phyloP scores from a whole-genome alignment of 768 basidiomycete species.

The Tricholoma matsutake region DNA sequence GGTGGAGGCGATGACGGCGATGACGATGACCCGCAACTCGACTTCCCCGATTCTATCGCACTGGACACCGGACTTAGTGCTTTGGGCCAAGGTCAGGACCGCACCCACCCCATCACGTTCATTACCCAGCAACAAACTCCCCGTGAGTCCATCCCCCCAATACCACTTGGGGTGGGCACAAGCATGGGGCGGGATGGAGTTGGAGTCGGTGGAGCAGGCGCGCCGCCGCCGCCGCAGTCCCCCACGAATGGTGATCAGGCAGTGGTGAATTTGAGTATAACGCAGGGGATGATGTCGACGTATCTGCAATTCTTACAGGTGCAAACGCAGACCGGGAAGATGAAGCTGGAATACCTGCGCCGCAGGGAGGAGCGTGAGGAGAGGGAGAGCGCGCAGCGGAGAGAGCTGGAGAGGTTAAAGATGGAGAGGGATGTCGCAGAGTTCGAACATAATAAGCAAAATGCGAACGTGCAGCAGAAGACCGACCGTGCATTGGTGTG shows the following conservation, averaged over 20 bases:
- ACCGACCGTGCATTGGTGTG: constrained; percentile 61
- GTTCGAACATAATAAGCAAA: constrained; percentile 50
- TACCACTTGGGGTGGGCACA: constrained; percentile 12
- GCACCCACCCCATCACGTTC: constrained; percentile 25
- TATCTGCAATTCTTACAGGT: constrained; percentile 61
- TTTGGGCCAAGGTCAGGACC: constrained; percentile 21
- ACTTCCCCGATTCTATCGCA: constrained; percentile 37
- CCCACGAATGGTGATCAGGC: constrained; percentile 33
- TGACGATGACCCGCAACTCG: constrained; percentile 49
- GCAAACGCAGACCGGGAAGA: constrained; percentile 66
- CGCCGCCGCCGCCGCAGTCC: constrained; percentile 15
- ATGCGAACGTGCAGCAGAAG: constrained; percentile 54
- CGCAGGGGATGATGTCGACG: constrained; percentile 54
- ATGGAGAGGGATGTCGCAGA: constrained; percentile 56
- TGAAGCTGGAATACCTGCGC: constrained; percentile 67
- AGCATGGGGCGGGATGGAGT: neutral
- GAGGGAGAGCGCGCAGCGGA: constrained; percentile 47
- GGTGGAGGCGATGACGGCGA: constrained; percentile 43
- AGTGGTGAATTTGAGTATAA: constrained; percentile 47
- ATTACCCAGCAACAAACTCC: constrained; percentile 41
- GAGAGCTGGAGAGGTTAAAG: constrained; percentile 51
- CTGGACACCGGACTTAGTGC: constrained; percentile 29
- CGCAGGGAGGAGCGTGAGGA: constrained; percentile 70
- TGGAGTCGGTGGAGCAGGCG: constrained; percentile 10
- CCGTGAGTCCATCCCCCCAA: constrained; percentile 30